These are phyloP conservation scores for Dothistroma septosporum DNA, from an alignment of 2,329 filamentous ascomycete species.

Conservation along the genomic window DNA sequence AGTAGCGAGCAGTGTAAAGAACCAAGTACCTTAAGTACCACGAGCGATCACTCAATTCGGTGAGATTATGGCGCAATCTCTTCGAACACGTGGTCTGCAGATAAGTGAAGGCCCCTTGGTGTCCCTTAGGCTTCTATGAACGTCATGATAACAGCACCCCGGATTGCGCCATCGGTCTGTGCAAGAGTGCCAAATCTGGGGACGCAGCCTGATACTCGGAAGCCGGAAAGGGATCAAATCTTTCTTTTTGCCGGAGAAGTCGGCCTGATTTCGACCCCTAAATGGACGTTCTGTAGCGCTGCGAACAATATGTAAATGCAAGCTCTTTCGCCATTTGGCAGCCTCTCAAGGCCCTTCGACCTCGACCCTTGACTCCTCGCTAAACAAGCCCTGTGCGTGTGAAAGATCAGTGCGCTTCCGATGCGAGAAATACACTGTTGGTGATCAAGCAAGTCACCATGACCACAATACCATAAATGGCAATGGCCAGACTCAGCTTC, in stretches of 20 bases:
- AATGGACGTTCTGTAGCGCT: not conserved
- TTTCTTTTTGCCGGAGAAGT: not conserved
- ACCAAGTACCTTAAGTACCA: not conserved
- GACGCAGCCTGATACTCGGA: not conserved
- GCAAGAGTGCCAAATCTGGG: not conserved
- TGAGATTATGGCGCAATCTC: not conserved
- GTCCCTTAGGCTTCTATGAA: not conserved
- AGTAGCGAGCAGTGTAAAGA: not conserved
- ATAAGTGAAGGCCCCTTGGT: not conserved
- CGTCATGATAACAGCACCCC: not conserved
- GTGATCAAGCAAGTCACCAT: slow-evolving; percentile 85
- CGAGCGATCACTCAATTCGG: not conserved
- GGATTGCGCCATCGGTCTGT: not conserved
- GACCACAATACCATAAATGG: slow-evolving; percentile 77
- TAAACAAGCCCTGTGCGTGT: slow-evolving; percentile 6
- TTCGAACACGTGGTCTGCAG: not conserved
- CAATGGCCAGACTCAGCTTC: slow-evolving; percentile 68
- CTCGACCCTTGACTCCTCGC: not conserved
- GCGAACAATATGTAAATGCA: slow-evolving; percentile 2
- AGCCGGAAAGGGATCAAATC: not conserved
- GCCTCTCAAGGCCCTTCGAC: not conserved
- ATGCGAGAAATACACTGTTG: slow-evolving; percentile 68
- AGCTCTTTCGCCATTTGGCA: not conserved
- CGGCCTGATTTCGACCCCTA: not conserved
- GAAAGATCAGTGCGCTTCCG: slow-evolving; percentile 14